Evolutionary conservation across 179 eudicot genomes (phyloP), one percentile per base, ranked within the genome.

Genomic region (Drosera spatulata): DNA sequence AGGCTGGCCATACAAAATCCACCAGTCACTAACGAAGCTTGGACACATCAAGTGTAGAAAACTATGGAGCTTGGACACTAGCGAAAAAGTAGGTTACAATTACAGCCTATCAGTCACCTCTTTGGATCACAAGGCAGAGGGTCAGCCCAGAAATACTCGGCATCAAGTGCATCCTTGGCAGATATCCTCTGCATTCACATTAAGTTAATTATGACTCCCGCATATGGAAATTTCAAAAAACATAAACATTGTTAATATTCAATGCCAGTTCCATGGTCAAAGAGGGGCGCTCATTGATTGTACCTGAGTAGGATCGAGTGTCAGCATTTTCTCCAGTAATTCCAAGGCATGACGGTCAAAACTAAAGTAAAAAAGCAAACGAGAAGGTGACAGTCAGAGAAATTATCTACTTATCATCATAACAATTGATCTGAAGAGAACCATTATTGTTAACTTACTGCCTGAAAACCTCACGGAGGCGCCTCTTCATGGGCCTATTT

Each of bases 81-180:
- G 6, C 3, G 7, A 41, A 55, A 6, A 55, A 42, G 9, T 50
- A 61, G 53, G 43, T 40, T 53, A 39, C 56, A 48, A 50, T 60
- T 46, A 62, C 0, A 43, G 45, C 45, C 45, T 7, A 4, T 43
- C 45, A 7, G 6, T 43, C 45, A 91, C 97, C 91, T 91, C 74
- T 80, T 84, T 7, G 98, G 98, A 80, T 91, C 98, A 59, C 98
- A 88, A 15, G 98, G 98, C 61, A 91, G 66, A 40, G 98, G 98
- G 67, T 91, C 96, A 57, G 86, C 71, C 96, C 96, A 85, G 65
- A 91, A 91, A 72, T 91, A 88, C 59, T 88, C 98, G 3, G 91
- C 91, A 84, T 88, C 98, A 39, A 91, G 95, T 33, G 98, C 96
- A 64, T 88, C 95, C 75, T 80, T 79, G 12, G 98, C 94, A 39